Conservation (phyloP, 2,329 filamentous ascomycete species). For the Xylaria sp. region DNA sequence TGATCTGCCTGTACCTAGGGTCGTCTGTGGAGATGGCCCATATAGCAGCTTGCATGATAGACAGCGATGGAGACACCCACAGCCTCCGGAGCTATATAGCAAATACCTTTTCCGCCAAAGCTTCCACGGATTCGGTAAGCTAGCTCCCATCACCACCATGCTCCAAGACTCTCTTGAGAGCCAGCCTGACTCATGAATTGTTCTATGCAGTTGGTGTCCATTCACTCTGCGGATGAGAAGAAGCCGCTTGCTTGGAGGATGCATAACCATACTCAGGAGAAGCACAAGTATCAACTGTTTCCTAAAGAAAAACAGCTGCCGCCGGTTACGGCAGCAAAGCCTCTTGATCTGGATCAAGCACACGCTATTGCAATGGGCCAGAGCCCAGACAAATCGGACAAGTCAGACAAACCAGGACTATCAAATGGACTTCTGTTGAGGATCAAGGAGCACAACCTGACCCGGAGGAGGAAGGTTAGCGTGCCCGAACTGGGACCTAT, state of each 20-base stretch:
- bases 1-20: constrained; percentile 47
- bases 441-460: constrained; percentile 67
- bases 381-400: constrained; percentile 50
- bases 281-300: constrained; percentile 71
- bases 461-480: constrained; percentile 70
- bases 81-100: constrained; percentile 62
- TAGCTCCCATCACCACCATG: constrained; percentile 21
- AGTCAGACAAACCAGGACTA: constrained; percentile 55
- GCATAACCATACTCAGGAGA: constrained; percentile 60
- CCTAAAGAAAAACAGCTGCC: constrained; percentile 62
- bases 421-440: constrained; percentile 60
- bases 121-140: constrained; percentile 59
- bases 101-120: constrained; percentile 60
- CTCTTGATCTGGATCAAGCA: constrained; percentile 63
- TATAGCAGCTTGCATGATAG: constrained; percentile 69
- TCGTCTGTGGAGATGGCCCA: constrained; percentile 64
- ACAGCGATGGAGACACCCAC: constrained; percentile 55
- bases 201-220: constrained; percentile 46
- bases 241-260: constrained; percentile 66
- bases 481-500: constrained; percentile 73
- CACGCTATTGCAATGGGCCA: constrained; percentile 55
- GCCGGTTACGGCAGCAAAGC: constrained; percentile 56
- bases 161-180: constrained; percentile 26
- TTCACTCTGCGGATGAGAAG: constrained; percentile 57
- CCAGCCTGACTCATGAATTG: constrained; percentile 46